Evolutionary conservation across 352 stramenopile species (phyloP).

Genomic region (Pythium dissotocum): DNA sequence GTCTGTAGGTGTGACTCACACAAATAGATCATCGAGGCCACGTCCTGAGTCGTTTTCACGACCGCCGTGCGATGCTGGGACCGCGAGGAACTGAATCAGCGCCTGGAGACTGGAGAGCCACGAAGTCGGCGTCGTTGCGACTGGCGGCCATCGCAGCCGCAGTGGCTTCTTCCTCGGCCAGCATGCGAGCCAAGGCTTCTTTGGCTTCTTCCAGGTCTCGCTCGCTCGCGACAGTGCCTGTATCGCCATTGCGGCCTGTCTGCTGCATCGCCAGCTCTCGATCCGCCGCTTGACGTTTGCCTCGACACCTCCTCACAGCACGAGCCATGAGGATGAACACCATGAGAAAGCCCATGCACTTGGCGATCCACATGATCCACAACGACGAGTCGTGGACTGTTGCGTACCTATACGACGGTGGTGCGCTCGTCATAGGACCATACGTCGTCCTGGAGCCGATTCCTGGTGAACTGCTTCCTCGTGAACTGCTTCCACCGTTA

Average conservation of each 20-base stretch:
- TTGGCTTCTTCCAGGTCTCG: constrained; percentile 15
- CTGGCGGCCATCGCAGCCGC: neutral
- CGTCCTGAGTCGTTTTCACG: neutral
- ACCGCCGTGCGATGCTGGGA: neutral
- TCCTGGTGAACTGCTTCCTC: neutral
- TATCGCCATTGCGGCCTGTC: neutral
- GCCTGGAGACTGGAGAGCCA: neutral
- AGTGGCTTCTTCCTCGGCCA: neutral
- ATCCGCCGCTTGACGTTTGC: neutral
- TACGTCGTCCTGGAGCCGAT: neutral
- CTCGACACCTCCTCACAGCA: neutral
- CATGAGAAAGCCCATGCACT: neutral
- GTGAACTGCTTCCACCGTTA: neutral
- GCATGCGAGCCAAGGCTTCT: neutral
- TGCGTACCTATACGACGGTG: neutral
- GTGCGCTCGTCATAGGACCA: neutral
- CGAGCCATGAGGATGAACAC: neutral
- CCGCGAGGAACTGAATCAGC: neutral
- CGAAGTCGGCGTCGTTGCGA: neutral
- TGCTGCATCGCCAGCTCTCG: neutral
- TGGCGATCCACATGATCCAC: neutral
- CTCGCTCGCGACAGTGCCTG: constrained; percentile 14
- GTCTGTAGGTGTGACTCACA: too few relatives aligned
- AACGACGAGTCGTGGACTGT: neutral
- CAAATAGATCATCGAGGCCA: too few relatives aligned